These are phyloP conservation scores for Didymella pomorum DNA, from an alignment of 2,329 filamentous ascomycete species.

Conservation along the genomic window DNA sequence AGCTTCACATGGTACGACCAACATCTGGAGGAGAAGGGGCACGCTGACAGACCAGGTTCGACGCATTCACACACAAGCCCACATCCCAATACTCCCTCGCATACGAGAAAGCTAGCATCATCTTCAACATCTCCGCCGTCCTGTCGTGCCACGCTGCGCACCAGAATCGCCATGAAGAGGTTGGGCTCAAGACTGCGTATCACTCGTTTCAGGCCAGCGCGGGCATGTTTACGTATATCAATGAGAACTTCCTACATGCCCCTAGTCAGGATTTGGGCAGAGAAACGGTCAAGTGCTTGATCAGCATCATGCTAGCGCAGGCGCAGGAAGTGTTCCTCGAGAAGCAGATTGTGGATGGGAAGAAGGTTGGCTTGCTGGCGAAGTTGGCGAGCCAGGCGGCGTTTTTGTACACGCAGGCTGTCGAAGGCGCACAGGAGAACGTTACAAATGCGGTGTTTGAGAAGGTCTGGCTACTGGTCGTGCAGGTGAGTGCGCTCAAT, in stretches of 20 bases:
- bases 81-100: constrained; percentile 96
- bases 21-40: neutral
- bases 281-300: constrained; percentile 94
- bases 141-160: constrained; percentile 93
- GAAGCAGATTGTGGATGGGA: constrained; percentile 90
- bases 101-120: constrained; percentile 98
- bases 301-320: constrained; percentile 91
- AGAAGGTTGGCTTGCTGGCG: constrained; percentile 89
- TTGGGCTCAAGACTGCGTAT: constrained; percentile 93
- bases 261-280: constrained; percentile 95
- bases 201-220: constrained; percentile 98
- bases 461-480: constrained; percentile 86
- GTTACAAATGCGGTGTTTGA: constrained; percentile 91
- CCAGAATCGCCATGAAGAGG: constrained; percentile 90
- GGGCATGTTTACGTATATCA: constrained; percentile 99
- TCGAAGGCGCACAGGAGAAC: constrained; percentile 91
- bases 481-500: constrained; percentile 66
- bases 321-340: constrained; percentile 97
- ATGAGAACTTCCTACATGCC: constrained; percentile 98
- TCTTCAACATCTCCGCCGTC: constrained; percentile 98
- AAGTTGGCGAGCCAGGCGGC: constrained; percentile 92
- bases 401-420: constrained; percentile 84
- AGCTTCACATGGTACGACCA: constrained; percentile 87
- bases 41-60: constrained; percentile 73
- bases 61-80: constrained; percentile 99